Conservation (phyloP, 345 rosid genomes). For the Schrenkiella parvula region DNA sequence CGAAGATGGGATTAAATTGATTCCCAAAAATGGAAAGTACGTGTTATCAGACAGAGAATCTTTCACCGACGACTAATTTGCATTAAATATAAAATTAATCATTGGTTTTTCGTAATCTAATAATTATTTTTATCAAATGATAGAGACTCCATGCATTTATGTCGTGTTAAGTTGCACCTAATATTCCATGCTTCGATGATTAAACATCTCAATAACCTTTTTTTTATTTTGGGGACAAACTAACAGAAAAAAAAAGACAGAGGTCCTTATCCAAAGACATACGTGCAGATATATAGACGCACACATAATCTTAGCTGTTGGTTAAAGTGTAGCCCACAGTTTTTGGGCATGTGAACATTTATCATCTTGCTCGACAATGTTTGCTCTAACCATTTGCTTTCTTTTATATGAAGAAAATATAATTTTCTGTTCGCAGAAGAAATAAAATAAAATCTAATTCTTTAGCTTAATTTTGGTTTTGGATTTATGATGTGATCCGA, state of each 20-base stretch:
- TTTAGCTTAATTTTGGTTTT: background rate
- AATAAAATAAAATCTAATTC: background rate
- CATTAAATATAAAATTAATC: background rate
- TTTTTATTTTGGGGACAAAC: background rate
- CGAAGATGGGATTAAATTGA: background rate
- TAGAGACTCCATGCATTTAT: background rate
- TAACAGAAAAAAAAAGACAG: background rate
- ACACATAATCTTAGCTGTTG: slow-evolving; percentile 14
- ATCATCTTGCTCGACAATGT: slow-evolving; percentile 7
- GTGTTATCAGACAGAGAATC: background rate
- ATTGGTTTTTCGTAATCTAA: background rate
- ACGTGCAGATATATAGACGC: background rate
- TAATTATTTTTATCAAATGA: background rate
- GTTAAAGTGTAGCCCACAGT: slow-evolving; percentile 24
- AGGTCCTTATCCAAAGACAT: slow-evolving; percentile 14
- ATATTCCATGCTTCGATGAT: background rate
- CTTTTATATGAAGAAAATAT: background rate
- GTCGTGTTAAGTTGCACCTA: background rate
- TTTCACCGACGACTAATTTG: background rate
- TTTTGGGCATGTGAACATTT: slow-evolving; percentile 23
- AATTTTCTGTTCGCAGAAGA: too few species aligned
- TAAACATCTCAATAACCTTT: too few species aligned
- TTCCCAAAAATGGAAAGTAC: background rate
- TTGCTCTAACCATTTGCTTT: slow-evolving; percentile 1
- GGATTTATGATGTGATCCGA: background rate